phyloP scores from a whole-genome alignment of 2,329 filamentous ascomycete species.

The Exophiala sideris region DNA sequence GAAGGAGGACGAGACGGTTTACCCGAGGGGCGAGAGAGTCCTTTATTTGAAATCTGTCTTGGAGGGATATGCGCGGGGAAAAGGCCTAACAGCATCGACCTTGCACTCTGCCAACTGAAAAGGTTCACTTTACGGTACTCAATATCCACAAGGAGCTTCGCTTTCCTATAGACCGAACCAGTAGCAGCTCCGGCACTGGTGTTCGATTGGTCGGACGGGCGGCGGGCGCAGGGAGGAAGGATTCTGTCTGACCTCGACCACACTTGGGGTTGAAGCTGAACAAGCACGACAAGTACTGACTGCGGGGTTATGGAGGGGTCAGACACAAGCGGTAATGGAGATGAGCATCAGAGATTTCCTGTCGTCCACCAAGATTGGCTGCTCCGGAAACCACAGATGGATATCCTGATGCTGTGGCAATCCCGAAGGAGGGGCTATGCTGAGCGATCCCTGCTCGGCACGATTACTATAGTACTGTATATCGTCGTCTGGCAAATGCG shows the following conservation, averaged over 20 bases:
- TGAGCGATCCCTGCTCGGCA: not conserved
- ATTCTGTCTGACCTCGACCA: conserved; percentile 12
- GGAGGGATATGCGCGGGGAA: conserved; percentile 24
- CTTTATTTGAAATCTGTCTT: conserved; percentile 24
- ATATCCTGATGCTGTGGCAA: conserved; percentile 3
- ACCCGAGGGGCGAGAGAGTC: conserved; percentile 11
- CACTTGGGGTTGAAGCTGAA: conserved; percentile 1
- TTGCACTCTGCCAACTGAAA: not conserved
- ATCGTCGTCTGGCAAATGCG: not conserved
- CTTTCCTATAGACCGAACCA: conserved; percentile 30
- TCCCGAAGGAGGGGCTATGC: conserved; percentile 1
- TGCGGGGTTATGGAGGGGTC: conserved; percentile 14
- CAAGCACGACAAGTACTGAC: not conserved
- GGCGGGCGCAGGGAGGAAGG: not conserved
- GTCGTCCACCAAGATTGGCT: not conserved
- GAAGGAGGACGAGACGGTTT: conserved; percentile 35
- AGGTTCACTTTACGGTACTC: not conserved
- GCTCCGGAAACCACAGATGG: not conserved
- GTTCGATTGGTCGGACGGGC: conserved; percentile 14
- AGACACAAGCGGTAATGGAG: not conserved
- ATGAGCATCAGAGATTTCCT: not conserved
- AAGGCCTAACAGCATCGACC: not conserved
- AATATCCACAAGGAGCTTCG: conserved; percentile 13
- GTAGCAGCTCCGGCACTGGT: conserved; percentile 5
- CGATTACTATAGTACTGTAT: not conserved